Base-by-base conservation (phyloP, 2,329 filamentous ascomycete genomes). In the Apiospora malaysiana region DNA sequence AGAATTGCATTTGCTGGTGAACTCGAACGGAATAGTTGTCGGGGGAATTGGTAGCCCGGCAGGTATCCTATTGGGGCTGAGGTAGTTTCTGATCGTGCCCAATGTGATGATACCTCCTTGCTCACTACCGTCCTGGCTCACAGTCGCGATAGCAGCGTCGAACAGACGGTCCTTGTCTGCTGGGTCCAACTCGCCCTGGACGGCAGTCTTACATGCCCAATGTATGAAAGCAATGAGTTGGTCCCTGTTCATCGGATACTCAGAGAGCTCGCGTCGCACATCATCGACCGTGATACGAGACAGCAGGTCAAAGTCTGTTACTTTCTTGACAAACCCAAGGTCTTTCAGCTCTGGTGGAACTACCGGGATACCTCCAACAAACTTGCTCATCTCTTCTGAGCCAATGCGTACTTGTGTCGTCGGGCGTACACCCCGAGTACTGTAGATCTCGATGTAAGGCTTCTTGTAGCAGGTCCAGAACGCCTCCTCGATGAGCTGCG, bases 401-500 rank as follows among this genome's bases (percentile, higher is more conserved):
- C 85, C 93, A 75, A 97, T 88, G 45, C 96, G 93, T 46, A 98
- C 94, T 75, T 93, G 88, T 16, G 93, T 90, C 46, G 93, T 97
- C n/a, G 92, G 90, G 69, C 98, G 85, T 8, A 99, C 91, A 70
- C 97, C 97, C 71, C 92, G 90, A 25, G 92, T 97, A 1, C 95
- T 98, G 74, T 97, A 91, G 8, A 98, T 88, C 77, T 98, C 95
- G 71, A 98, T 94, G 0, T 90, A 92, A 2, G 94, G 90, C 73
- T 92, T 92, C 78, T 90, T 92, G 77, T 93, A 96, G 73, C 94
- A 95, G 46, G 91, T 97, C 96, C 96, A 99, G 79, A 99, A 99
- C 0, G 94, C 93, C 81, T 98, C 94, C 78, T 98, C 95, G 69
- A 99, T 94, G 72, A 94, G 92, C 77, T 94, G 90, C 0, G 94